Conservation (phyloP, 2,329 filamentous ascomycete genomes). For the Talaromyces sp. region DNA sequence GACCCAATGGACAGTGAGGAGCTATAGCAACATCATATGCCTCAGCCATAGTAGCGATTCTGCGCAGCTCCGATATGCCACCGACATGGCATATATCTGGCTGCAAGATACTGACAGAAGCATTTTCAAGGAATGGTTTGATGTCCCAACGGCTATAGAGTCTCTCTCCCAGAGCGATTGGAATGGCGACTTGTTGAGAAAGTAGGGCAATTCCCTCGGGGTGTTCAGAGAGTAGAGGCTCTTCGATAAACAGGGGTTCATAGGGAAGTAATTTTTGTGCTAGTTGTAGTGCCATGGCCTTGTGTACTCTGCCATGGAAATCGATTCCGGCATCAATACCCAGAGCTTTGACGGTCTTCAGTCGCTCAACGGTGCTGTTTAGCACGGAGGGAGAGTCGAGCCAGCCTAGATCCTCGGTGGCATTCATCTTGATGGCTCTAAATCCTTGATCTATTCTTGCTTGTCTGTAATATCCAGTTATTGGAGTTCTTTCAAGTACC, state of each 20-base stretch:
- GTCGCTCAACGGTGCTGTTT: slow-evolving; percentile 61
- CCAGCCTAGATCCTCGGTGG: slow-evolving; percentile 71
- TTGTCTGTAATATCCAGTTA: slow-evolving; percentile 39
- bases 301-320: slow-evolving; percentile 73
- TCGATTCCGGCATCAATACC: slow-evolving; percentile 72
- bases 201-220: slow-evolving; percentile 62
- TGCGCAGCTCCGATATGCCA: slow-evolving; percentile 67
- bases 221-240: slow-evolving; percentile 68
- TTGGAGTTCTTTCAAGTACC: not conserved
- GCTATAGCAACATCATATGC: slow-evolving; percentile 70
- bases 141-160: slow-evolving; percentile 71
- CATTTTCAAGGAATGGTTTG: slow-evolving; percentile 66
- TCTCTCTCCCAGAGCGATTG: slow-evolving; percentile 70
- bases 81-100: slow-evolving; percentile 70
- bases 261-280: slow-evolving; percentile 64
- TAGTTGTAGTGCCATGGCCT: slow-evolving; percentile 77
- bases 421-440: slow-evolving; percentile 69
- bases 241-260: slow-evolving; percentile 69
- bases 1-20: slow-evolving; percentile 70
- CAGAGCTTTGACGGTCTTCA: slow-evolving; percentile 65
- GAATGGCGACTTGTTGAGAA: slow-evolving; percentile 54
- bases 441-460: slow-evolving; percentile 40
- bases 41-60: slow-evolving; percentile 69
- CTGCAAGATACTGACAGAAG: slow-evolving; percentile 67
- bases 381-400: slow-evolving; percentile 67